Evolutionary conservation across 1,139 yeast species (phyloP), one percentile per base, ranked within the genome.

Genomic region (Magnusiomyces sp.): DNA sequence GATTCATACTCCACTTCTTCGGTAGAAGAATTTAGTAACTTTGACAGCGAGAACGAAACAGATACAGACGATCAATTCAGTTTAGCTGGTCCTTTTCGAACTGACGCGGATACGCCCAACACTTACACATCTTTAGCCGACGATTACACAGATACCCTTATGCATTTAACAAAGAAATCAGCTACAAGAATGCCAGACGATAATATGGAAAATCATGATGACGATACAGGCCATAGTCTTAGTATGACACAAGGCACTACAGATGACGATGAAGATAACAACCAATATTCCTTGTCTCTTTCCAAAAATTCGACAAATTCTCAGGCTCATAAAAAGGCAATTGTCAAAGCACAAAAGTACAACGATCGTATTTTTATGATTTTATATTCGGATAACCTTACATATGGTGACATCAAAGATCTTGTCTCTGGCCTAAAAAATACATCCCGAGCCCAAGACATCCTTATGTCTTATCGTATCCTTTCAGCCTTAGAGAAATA

Each of bases 331-430:
- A 23, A 43, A 33, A 36, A 47, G 27, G 46, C 46, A 3, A 16
- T 44, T 16, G 46, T 41, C 20, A 41, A 44, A 29, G 46, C 46
- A 5, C 20, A 37, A 23, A 16, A 20, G n/a, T 36, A 44, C 20
- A 44, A 53, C 17, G 68, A 64, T 52, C 66, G 65, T n/a, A 60
- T 64, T 20, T 50, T 62, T 48, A 58, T 54, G 32, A 54, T 64
- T 17, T 53, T 64, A 46, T 55, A 56, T 33, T 50, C 50, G 6
- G 56, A 55, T 31, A 19, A 43, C 5, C 53, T 63, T 36, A 45
- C 59, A 14, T 53, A 54, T 36, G 56, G 54, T n/a, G 65, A 63
- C 34, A 57, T 65, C 32, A 59, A 59, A 40, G 53, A 51, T 7
- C 58, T 63, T 14, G 60, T 62, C 40, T 54, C 53, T 16, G 57